Conservation (phyloP, 345 rosid genomes). For the Eucalyptus pauciflora region DNA sequence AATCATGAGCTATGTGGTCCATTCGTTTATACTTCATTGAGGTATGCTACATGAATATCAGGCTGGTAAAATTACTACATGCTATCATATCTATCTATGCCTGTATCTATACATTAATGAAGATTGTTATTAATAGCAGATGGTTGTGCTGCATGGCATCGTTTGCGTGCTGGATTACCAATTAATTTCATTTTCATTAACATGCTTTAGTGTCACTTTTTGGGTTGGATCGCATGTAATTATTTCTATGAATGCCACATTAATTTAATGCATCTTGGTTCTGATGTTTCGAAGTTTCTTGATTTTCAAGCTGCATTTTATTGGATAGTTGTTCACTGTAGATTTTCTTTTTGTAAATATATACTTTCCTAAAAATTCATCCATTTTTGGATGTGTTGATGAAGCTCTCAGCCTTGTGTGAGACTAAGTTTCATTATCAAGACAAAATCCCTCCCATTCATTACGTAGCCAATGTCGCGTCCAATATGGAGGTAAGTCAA, state of each 20-base stretch:
- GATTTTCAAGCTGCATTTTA: neutral
- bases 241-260: neutral
- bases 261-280: neutral
- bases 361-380: neutral
- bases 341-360: neutral
- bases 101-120: neutral
- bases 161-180: neutral
- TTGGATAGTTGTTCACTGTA: neutral
- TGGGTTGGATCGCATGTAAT: neutral
- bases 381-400: constrained; percentile 13
- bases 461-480: constrained; percentile 39
- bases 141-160: neutral
- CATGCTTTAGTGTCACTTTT: neutral
- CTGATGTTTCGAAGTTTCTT: neutral
- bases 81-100: neutral
- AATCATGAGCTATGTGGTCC: neutral
- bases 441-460: constrained; percentile 60
- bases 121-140: neutral
- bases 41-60: neutral
- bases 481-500: constrained; percentile 53
- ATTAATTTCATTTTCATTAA: neutral
- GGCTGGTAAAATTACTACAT: neutral
- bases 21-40: neutral
- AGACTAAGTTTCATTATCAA: constrained; percentile 76
- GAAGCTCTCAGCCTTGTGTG: constrained; percentile 85